Evolutionary conservation across 2,329 filamentous ascomycete species (phyloP).

Genomic region (Fusarium oxysporum): DNA sequence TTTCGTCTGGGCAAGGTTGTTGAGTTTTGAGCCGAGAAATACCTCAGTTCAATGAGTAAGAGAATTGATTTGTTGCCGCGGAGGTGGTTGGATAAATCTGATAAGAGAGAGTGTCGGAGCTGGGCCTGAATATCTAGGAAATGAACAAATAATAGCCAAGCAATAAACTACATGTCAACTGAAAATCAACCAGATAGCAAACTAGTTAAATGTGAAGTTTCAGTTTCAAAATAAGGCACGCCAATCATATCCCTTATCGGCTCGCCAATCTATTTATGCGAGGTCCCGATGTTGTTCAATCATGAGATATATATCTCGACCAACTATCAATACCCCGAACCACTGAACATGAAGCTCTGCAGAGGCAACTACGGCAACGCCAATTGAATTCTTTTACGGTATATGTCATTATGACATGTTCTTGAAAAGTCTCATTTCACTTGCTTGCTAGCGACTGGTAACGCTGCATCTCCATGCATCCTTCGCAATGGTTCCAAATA

Average conservation of each 20-base stretch:
- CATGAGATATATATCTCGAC: conserved; percentile 1
- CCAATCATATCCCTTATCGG: conserved; percentile 5
- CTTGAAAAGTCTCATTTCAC: background rate
- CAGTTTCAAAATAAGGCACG: background rate
- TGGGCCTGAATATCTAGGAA: background rate
- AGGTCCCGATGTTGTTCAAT: background rate
- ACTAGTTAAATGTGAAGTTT: background rate
- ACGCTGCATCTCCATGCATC: background rate
- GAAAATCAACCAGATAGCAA: background rate
- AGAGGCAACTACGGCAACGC: background rate
- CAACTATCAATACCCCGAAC: background rate
- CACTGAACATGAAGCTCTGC: background rate
- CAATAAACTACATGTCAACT: background rate
- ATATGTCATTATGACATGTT: background rate
- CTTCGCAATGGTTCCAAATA: background rate
- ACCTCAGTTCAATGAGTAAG: conserved; percentile 17
- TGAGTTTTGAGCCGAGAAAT: conserved; percentile 24
- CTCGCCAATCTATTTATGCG: conserved; percentile 13
- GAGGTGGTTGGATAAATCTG: background rate
- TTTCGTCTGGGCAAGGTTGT: conserved; percentile 5
- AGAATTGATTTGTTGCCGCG: background rate
- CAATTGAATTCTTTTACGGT: background rate
- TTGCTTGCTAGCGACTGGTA: background rate
- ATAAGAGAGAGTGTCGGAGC: background rate
- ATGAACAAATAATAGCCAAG: background rate